Evolutionary conservation across 2,329 filamentous ascomycete genomes (phyloP), one percentile per base, ranked within the genome.

Genomic region (Stemphylium lycopersici): DNA sequence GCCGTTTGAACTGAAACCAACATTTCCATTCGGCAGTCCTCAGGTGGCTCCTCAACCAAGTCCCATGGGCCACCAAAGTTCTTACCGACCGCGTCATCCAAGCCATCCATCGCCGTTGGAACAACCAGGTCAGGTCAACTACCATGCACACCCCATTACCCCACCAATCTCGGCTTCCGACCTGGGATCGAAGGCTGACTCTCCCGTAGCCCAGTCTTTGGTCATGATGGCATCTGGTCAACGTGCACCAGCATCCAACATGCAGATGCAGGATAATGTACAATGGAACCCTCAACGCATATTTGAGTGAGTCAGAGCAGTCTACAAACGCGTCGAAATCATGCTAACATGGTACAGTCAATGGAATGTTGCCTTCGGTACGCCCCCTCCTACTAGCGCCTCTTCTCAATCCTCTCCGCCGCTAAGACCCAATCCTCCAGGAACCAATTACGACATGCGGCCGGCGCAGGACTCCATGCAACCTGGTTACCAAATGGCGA

Each of bases 341-440:
- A 29, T 18, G 48, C 65, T 69, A 67, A 70, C 38, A 12, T 52
- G 6, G 13, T 6, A 44, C 68, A 96, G 93, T 76, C 91, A 96
- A 81, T 98, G 93, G 93, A 93, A 96, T 76, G 88, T 90, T 70
- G 93, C 93, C 62, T 98, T 97, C 79, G 90, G 91, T 81, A 90
- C 88, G 75, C 72, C 77, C 68, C 71, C 76, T 65, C 67, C 74
- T 54, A 76, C 74, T 56, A 76, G 70, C 67, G 68, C 73, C 49
- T 71, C 75, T 46, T 75, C 76, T 41, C 77, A 78, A 63, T 74
- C 76, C 31, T 77, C 77, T 48, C 77, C 77, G 61, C 76, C 77
- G 70, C 70, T 76, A 71, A 76, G 73, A 72, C 75, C 76, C 58
- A 73, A 71, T 53, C 69, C 72, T 58, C 48, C 74, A 76, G 73